phyloP scores from a whole-genome alignment of 208 protist genomes.

The Crithidia brevicula region DNA sequence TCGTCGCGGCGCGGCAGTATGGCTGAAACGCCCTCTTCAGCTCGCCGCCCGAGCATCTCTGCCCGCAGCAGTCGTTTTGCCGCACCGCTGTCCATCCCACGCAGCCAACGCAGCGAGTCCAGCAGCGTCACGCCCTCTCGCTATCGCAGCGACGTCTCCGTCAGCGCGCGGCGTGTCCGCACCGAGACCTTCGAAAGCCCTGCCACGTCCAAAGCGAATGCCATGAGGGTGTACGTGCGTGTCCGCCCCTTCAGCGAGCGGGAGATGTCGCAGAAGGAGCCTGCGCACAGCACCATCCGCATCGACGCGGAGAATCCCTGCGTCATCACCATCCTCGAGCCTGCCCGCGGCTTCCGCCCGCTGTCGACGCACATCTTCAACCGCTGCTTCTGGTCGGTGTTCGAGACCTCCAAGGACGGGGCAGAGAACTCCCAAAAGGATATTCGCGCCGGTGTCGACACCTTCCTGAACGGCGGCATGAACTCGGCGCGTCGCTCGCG shows the following conservation, averaged over 20 bases:
- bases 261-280: conserved; percentile 50
- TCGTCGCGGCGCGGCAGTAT: conserved; percentile 16
- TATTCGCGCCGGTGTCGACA: conserved; percentile 7
- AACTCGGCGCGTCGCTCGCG: conserved; percentile 29
- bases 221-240: conserved; percentile 88
- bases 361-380: conserved; percentile 72
- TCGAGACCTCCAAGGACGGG: conserved; percentile 19
- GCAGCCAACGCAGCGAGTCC: conserved; percentile 27
- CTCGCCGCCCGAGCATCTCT: conserved; percentile 15
- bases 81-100: background rate
- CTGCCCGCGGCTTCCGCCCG: conserved; percentile 56
- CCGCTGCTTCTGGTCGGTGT: conserved; percentile 85
- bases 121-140: background rate
- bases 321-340: conserved; percentile 75
- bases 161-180: conserved; percentile 12
- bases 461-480: conserved; percentile 14
- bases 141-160: conserved; percentile 7
- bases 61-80: conserved; percentile 6
- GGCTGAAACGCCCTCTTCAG: conserved; percentile 8
- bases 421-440: conserved; percentile 8
- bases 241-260: conserved; percentile 87
- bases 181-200: background rate
- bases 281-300: conserved; percentile 65
- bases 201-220: conserved; percentile 32
- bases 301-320: conserved; percentile 78